Evolutionary conservation across 2,329 filamentous ascomycete species (phyloP), one percentile per base, ranked within the genome.

Genomic region (Didymosphaeria variabile): DNA sequence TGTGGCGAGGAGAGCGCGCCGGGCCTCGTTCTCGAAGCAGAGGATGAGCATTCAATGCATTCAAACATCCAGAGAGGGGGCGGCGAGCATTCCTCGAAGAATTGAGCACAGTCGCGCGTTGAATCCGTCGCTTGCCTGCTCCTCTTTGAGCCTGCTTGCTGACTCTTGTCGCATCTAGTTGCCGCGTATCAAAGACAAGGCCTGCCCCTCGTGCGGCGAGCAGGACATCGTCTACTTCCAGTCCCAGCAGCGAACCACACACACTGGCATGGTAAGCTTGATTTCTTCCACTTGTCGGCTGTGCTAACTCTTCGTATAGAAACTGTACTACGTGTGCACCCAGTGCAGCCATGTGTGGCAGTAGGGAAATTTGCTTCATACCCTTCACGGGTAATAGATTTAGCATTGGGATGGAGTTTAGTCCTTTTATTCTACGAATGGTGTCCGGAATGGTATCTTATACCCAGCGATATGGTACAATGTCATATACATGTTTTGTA

Each of bases 161-260:
- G 69, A 77, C 73, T 69, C 62, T 68, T 58, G 61, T 65, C 70
- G 71, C 65, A 57, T 85, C 76, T 87, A 97, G 94, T 91, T 98
- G 79, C 95, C 95, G 67, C 90, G 94, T 73, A 90, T 72, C 92
- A 93, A 78, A n/a, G 50, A 53, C 13, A 93, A 91, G 81, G 86
- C 86, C 62, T 99, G 95, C 82, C 93, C 93, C 55, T 86, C 85
- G 70, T 99, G 96, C 84, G 86, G 87, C 68, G 91, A 95, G 79
- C 88, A 89, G 70, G 94, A 98, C 81, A 93, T 94, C 49, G 96
- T 99, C 62, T 99, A 97, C 83, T 99, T 99, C 84, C 95, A 99
- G 83, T 97, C 94, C 64, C 95, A 99, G 79, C 94, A 98, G 83
- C 91, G 95, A 80, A 97, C 91, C 70, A 92, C 93, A 52, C 94